Percentiles rank a stretch among this genome's conserved stretches.
Evolutionary conservation across 768 basidiomycete genomes (phyloP).

Genomic region (Podaxis sp.): DNA sequence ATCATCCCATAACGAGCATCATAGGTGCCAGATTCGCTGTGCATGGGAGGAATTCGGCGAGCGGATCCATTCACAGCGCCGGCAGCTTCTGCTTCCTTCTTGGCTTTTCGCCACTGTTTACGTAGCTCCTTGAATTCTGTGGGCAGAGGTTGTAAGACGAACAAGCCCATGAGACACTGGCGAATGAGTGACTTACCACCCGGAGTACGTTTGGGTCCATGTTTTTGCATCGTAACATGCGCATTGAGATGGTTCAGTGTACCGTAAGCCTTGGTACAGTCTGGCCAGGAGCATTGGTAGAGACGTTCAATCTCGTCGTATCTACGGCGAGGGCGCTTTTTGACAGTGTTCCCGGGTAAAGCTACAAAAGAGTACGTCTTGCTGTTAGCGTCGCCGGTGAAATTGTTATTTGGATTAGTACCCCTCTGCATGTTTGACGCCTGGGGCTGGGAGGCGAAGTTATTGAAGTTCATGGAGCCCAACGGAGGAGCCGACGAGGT

Average conservation of each 20-base stretch:
- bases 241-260: constrained; percentile 97
- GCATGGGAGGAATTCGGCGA: constrained; percentile 27
- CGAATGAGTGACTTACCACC: constrained; percentile 54
- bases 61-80: constrained; percentile 19
- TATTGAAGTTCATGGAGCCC: constrained; percentile 19
- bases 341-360: constrained; percentile 74
- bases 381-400: constrained; percentile 35
- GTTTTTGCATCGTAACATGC: constrained; percentile 98
- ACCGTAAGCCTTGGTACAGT: constrained; percentile 82
- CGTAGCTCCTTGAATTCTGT: constrained; percentile 97
- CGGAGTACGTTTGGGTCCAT: constrained; percentile 86
- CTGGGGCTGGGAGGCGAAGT: constrained; percentile 23
- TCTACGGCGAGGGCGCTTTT: constrained; percentile 78
- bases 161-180: constrained; percentile 3
- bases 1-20: constrained; percentile 27
- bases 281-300: constrained; percentile 81
- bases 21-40: constrained; percentile 26
- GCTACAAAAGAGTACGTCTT: constrained; percentile 84
- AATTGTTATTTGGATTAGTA: constrained; percentile 22
- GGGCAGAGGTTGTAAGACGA: constrained; percentile 15
- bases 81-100: constrained; percentile 60
- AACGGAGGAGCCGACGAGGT: constrained; percentile 42
- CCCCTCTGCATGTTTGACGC: constrained; percentile 26
- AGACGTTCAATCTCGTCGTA: constrained; percentile 96
- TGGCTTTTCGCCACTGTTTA: constrained; percentile 92